Base-by-base conservation (phyloP, 352 stramenopile species). In the Blastocystis hominis region DNA sequence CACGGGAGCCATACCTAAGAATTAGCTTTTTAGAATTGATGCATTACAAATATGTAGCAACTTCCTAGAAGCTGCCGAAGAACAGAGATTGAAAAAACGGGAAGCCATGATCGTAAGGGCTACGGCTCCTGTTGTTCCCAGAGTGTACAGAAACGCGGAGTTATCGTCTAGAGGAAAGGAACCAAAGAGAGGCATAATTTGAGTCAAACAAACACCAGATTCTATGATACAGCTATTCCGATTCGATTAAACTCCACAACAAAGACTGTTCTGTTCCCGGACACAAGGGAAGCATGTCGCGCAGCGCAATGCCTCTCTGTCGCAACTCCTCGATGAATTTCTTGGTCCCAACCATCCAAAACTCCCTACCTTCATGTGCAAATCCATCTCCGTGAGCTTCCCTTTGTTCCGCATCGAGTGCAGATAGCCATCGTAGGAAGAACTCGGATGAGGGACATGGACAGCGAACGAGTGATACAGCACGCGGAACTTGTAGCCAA, bases 1-100 rank as follows among this genome's bases (percentile, higher is more conserved):
- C 46, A 86, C 55, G n/a, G 75, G 42, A 47, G 56, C 75, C 62
- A 86, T 86, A 47, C n/a, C 75, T 86, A 86, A 3, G 15, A n/a
- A 2, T 86, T 3, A 69, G 24, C 1, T 13, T n/a, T 17, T 78
- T 5, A 34, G 7, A 68, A 47, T 56, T 17, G 13, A 80, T 86
- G 3, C 0, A 15, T 24, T 44, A 86, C 75, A 86, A 13, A 86
- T 86, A 77, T 86, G 75, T 1, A 75, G 55, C 13, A 86, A 40
- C 46, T 86, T 86, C 10, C 75, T 80, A 5, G 75, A 86, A n/a
- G n/a, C n/a, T 17, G 13, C 24, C 20, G 75, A 78, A 24, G 68
- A 78, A 4, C 38, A 56, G 44, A 78, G 17, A 61, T 78, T 78
- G 13, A 56, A 38, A 15, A 55, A 56, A 30, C 68, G 68, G 9